Conservation (phyloP, 495 filamentous ascomycete species). For the Hyaloscypha bicolor region DNA sequence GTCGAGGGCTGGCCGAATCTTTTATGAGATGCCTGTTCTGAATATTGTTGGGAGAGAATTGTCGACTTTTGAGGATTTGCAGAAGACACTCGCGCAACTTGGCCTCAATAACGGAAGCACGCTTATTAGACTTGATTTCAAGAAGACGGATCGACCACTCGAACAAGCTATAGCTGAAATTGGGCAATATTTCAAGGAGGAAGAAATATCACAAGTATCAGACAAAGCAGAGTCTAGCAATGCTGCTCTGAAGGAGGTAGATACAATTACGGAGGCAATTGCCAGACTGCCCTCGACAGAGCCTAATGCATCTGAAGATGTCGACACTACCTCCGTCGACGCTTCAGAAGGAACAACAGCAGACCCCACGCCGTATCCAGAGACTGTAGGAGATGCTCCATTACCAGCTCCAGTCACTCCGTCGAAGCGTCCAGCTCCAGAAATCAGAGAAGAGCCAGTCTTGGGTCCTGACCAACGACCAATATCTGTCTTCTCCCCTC, state of each 20-base stretch:
- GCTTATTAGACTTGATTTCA: conserved; percentile 76
- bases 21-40: conserved; percentile 85
- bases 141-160: conserved; percentile 72
- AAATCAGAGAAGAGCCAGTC: conserved; percentile 10
- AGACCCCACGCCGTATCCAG: conserved; percentile 5
- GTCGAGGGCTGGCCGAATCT: conserved; percentile 71
- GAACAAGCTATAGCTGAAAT: conserved; percentile 87
- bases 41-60: conserved; percentile 79
- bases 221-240: background rate
- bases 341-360: background rate
- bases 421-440: conserved; percentile 6
- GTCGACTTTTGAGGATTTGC: conserved; percentile 73
- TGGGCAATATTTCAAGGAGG: conserved; percentile 36
- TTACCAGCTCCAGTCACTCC: background rate
- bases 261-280: conserved; percentile 14
- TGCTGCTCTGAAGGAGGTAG: background rate
- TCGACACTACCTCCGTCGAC: background rate
- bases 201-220: background rate
- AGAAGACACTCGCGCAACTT: conserved; percentile 84
- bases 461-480: conserved; percentile 46
- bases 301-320: conserved; percentile 5
- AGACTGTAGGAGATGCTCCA: background rate
- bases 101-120: conserved; percentile 83
- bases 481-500: conserved; percentile 75
- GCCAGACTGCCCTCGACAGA: conserved; percentile 12